Evolutionary conservation across 805 yeast genomes (phyloP), one percentile per base, ranked within the genome.

Genomic region (Wickerhamiella hasegawae): DNA sequence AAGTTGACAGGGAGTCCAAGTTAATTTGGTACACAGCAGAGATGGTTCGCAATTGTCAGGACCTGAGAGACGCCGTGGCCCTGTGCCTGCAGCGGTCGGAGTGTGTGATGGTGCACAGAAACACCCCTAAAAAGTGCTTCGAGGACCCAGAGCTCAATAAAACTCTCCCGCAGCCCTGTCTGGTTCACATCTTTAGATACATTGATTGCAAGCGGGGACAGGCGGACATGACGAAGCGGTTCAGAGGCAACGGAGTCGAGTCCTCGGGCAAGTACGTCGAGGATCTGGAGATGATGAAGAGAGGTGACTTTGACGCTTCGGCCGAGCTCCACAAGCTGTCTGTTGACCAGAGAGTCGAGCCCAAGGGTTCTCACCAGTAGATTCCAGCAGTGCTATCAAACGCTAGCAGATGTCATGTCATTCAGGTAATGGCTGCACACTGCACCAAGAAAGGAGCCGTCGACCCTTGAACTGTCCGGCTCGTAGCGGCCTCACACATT

Each of bases 41-140:
- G n/a, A 47, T 47, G 52, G 52, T 47, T 3, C 40, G 49, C 12
- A 84, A 94, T 65, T 87, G 98, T 56, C 77, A 80, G 51, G 98
- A 87, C 57, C 92, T 87, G 53, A 72, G 85, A 50, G 83, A 72
- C 47, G 94, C 93, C n/a, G 81, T 90, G 39, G 97, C 97, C 8
- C 75, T 87, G 16, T 87, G 98, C 54, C 66, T 87, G 33, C 98
- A 87, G 55, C 70, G 96, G 51, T 84, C 96, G 4, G 97, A 97
- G 12, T 87, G 98, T 57, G 98, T 87, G 34, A 66, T 87, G 61
- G 68, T 87, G 17, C 81, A 90, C 42, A 67, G 98, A 44, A 68
- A 90, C 57, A 81, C 81, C 2, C 97, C 97, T 3, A 76, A 82
- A 42, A 76, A 83, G 39, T 87, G 98, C 52, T 57, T 85, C 16